A percentile compares a stretch with the other conserved stretches of the same genome.
Evolutionary conservation across 805 yeast species (phyloP).

Genomic region (Blastobotrys chiropterorum): DNA sequence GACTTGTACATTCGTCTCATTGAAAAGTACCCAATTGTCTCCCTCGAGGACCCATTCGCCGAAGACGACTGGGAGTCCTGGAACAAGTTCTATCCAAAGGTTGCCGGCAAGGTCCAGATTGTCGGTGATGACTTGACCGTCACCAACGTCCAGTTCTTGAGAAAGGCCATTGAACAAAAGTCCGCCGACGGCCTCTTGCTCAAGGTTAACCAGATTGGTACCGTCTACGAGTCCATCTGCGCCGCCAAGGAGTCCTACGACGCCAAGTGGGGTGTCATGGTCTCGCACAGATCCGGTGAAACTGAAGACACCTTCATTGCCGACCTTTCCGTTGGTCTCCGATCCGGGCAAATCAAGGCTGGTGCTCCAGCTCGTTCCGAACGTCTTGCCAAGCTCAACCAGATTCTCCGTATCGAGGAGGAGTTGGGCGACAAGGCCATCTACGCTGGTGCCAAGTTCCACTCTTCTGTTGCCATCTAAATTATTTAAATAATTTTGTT

Average conservation of each 20-base stretch:
- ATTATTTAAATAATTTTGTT: background rate
- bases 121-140: conserved; percentile 99
- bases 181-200: conserved; percentile 89
- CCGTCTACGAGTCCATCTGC: conserved; percentile 90
- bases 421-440: conserved; percentile 96
- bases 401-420: conserved; percentile 97
- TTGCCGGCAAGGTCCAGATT: conserved; percentile 60
- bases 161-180: conserved; percentile 94
- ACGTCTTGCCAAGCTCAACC: conserved; percentile 98
- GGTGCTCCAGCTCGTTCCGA: conserved; percentile 99
- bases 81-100: conserved; percentile 68
- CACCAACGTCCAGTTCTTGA: conserved; percentile 93
- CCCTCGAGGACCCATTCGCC: conserved; percentile 98
- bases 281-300: conserved; percentile 99
- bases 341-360: conserved; percentile 98
- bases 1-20: conserved; percentile 73
- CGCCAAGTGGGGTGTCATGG: conserved; percentile 99
- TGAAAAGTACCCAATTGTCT: conserved; percentile 93
- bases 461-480: conserved; percentile 38
- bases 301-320: conserved; percentile 98
- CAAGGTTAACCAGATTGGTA: conserved; percentile 99
- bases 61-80: conserved; percentile 99
- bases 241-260: conserved; percentile 93
- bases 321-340: conserved; percentile 94
- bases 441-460: conserved; percentile 93